Conservation (phyloP, 352 stramenopile species). For the Phytophthora multivora region DNA sequence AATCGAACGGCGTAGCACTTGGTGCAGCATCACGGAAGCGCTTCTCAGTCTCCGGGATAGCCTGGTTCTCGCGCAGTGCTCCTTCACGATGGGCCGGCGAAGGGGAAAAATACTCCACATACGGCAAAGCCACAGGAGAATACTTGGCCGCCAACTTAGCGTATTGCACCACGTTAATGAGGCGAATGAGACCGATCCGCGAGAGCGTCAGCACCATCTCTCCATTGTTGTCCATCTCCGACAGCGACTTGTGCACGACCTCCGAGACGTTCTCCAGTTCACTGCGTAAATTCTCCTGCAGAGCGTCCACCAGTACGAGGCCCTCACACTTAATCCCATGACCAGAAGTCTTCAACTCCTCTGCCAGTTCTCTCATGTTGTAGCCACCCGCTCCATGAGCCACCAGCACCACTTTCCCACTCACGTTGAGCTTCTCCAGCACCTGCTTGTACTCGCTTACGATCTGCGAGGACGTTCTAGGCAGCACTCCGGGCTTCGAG, state of each 20-base stretch:
- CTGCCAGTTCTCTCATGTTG: conserved; percentile 75
- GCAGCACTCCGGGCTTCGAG: conserved; percentile 47
- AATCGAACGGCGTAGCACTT: conserved; percentile 32
- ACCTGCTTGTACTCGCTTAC: conserved; percentile 66
- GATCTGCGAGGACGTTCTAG: conserved; percentile 67
- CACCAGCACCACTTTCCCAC: conserved; percentile 68
- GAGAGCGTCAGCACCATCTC: conserved; percentile 59
- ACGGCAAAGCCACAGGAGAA: conserved; percentile 52
- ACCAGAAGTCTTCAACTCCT: conserved; percentile 38
- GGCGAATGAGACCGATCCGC: conserved; percentile 65
- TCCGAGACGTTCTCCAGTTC: conserved; percentile 74
- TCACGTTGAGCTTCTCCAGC: conserved; percentile 59
- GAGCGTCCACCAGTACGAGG: conserved; percentile 72
- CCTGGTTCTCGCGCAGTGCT: conserved; percentile 59
- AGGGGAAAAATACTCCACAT: conserved; percentile 66
- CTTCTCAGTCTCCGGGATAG: conserved; percentile 64
- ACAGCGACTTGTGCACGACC: conserved; percentile 52
- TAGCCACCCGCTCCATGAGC: conserved; percentile 77
- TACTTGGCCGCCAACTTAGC: conserved; percentile 65
- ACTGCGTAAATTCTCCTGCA: conserved; percentile 65
- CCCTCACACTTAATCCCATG: conserved; percentile 47
- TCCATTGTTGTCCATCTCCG: conserved; percentile 66
- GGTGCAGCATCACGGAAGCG: conserved; percentile 46
- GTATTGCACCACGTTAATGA: conserved; percentile 70
- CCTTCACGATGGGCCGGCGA: conserved; percentile 68